Evolutionary conservation across 768 basidiomycete species (phyloP).

Genomic region (Hericium coralloides): DNA sequence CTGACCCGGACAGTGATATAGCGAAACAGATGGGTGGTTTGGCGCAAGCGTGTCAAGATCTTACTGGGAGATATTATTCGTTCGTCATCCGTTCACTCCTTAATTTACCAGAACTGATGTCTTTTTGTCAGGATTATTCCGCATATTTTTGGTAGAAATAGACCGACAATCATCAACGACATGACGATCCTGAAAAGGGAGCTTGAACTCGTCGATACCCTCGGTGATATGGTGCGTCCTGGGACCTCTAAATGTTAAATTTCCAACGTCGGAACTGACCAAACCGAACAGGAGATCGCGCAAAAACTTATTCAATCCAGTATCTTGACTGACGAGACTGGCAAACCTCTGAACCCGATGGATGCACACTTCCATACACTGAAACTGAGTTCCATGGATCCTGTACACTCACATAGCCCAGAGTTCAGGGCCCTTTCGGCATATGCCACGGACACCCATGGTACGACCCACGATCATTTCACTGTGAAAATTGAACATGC

Average conservation of each 20-base stretch:
- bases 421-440: conserved; percentile 41
- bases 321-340: conserved; percentile 31
- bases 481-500: conserved; percentile 35
- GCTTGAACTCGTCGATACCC: conserved; percentile 54
- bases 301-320: conserved; percentile 41
- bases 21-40: conserved; percentile 31
- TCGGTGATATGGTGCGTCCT: conserved; percentile 48
- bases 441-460: conserved; percentile 49
- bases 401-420: conserved; percentile 28
- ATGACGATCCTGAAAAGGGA: conserved; percentile 37
- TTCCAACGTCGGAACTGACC: neutral
- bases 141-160: conserved; percentile 46
- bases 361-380: conserved; percentile 48
- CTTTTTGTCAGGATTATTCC: conserved; percentile 41
- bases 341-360: conserved; percentile 44
- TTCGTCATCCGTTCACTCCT: conserved; percentile 18
- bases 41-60: conserved; percentile 32
- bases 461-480: conserved; percentile 41
- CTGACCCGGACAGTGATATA: conserved; percentile 31
- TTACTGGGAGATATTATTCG: conserved; percentile 52
- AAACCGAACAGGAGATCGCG: conserved; percentile 38
- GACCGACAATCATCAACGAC: conserved; percentile 37
- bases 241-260: neutral
- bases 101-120: neutral
- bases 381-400: conserved; percentile 41